A percentile compares a stretch with the other conserved stretches of the same genome.
phyloP scores from a whole-genome alignment of 495 filamentous ascomycete genomes.

The Aspergillus incahuasiensis region DNA sequence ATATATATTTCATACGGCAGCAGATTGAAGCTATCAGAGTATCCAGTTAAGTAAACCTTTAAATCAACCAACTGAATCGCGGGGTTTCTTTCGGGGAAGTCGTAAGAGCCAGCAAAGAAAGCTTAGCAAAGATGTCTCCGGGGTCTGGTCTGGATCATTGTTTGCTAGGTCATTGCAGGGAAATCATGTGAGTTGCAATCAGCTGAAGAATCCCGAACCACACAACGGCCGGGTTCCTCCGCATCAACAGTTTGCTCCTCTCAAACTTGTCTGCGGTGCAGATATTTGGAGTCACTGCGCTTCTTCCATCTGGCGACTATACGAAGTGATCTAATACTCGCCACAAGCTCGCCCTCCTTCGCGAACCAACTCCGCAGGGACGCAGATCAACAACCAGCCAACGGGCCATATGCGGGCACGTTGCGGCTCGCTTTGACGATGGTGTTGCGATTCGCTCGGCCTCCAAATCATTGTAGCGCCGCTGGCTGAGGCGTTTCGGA shows the following conservation, averaged over 20 bases:
- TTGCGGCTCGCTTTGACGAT: conserved; percentile 10
- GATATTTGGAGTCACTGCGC: background rate
- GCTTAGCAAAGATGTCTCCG: too few species aligned
- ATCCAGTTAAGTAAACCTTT: too few species aligned
- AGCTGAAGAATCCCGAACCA: background rate
- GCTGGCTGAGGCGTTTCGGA: background rate
- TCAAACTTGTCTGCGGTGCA: background rate
- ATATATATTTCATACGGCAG: too few species aligned
- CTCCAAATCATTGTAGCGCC: background rate
- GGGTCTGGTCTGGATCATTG: too few species aligned
- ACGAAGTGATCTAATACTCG: too few species aligned
- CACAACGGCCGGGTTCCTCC: background rate
- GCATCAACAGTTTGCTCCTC: background rate
- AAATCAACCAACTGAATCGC: too few species aligned
- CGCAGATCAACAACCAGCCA: conserved; percentile 9
- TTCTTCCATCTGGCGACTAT: too few species aligned
- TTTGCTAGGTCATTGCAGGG: background rate
- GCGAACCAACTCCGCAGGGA: conserved; percentile 6
- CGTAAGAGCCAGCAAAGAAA: too few species aligned
- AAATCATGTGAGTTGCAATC: conserved; percentile 8
- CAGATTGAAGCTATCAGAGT: too few species aligned
- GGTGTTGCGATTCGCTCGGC: conserved; percentile 3
- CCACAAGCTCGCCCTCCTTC: background rate
- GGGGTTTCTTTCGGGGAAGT: too few species aligned
- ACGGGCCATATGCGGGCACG: conserved; percentile 11